phyloP scores from a whole-genome alignment of 2,329 filamentous ascomycete genomes.

The Fusarium torulosum region DNA sequence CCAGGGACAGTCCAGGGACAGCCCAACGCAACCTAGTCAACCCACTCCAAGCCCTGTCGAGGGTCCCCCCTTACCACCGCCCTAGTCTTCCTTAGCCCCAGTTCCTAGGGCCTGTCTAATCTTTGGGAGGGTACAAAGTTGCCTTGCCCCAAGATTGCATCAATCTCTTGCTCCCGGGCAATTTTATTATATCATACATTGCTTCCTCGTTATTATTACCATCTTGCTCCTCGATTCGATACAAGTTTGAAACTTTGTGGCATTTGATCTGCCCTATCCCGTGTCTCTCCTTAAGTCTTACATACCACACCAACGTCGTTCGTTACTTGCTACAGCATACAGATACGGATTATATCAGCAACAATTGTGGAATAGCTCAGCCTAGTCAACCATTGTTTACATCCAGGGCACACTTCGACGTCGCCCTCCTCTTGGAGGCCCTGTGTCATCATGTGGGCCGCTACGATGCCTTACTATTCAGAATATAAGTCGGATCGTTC shows the following conservation, averaged over 20 bases:
- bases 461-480: constrained; percentile 46
- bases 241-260: constrained; percentile 35
- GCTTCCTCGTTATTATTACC: constrained; percentile 39
- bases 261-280: constrained; percentile 16
- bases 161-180: constrained; percentile 47
- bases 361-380: constrained; percentile 41
- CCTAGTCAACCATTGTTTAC: constrained; percentile 31
- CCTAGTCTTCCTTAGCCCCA: constrained; percentile 47
- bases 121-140: constrained; percentile 46
- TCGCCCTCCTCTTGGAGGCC: constrained; percentile 48
- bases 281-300: constrained; percentile 22
- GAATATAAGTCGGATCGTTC: constrained; percentile 44
- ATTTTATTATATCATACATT: constrained; percentile 45
- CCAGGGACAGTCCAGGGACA: constrained; percentile 38
- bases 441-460: constrained; percentile 46
- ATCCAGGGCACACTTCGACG: constrained; percentile 49
- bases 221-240: constrained; percentile 27
- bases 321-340: constrained; percentile 19
- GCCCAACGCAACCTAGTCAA: constrained; percentile 20
- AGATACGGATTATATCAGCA: constrained; percentile 4
- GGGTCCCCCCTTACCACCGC: constrained; percentile 47
- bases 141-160: constrained; percentile 50
- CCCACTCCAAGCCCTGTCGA: constrained; percentile 44
- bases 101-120: constrained; percentile 47
- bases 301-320: constrained; percentile 14